Percentiles rank a stretch among this genome's conserved stretches.
These are phyloP conservation scores for Flueggea neowawraea DNA, from an alignment of 441 rosid species.

Conservation along the genomic window DNA sequence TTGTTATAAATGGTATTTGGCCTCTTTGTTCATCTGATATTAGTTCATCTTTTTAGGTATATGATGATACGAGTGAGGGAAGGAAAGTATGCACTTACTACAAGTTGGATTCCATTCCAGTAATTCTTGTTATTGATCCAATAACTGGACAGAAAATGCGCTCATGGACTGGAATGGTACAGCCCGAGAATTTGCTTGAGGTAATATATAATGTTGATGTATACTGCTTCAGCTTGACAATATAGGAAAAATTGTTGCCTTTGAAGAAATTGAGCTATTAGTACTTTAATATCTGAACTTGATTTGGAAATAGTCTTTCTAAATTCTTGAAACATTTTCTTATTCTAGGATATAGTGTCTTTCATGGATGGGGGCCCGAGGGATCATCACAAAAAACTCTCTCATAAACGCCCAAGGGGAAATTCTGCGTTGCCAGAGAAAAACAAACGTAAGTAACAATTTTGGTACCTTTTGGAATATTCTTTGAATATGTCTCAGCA, in stretches of 20 bases:
- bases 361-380: conserved; percentile 96
- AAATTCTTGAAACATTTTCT: not conserved
- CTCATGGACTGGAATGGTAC: conserved; percentile 88
- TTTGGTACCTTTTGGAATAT: not conserved
- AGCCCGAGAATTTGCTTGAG: conserved; percentile 87
- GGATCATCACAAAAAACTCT: conserved; percentile 60
- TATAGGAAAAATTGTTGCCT: too few species aligned
- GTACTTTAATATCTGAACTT: not conserved
- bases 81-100: conserved; percentile 93
- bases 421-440: conserved; percentile 56
- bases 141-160: conserved; percentile 96
- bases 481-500: too few species aligned
- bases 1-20: too few species aligned
- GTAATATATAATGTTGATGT: conserved; percentile 24
- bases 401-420: conserved; percentile 90
- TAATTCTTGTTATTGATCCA: conserved; percentile 90
- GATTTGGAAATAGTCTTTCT: not conserved
- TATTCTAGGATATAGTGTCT: conserved; percentile 58
- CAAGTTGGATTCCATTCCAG: conserved; percentile 78
- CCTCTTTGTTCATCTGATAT: not conserved
- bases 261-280: not conserved
- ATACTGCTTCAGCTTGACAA: not conserved
- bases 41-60: conserved; percentile 43
- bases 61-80: conserved; percentile 89
- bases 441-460: conserved; percentile 43